A percentile compares a stretch with the other conserved stretches of the same genome.
These are phyloP conservation scores for Tagetes erecta DNA, from an alignment of 129 eudicot genomes.

Conservation along the genomic window DNA sequence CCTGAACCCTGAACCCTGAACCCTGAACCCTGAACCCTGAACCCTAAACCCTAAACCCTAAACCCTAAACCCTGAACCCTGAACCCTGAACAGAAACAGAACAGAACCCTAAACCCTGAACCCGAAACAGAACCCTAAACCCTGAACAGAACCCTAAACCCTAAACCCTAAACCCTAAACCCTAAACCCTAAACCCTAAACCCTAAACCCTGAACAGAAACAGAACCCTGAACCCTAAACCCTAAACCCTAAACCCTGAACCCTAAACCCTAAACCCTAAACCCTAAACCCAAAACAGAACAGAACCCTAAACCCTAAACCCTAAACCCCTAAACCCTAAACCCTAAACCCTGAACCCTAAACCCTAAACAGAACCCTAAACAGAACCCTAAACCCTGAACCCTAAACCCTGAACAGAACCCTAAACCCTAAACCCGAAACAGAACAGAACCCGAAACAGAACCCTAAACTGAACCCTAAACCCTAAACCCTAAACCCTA, in stretches of 20 bases:
- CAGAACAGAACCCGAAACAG: not conserved
- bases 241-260: not conserved
- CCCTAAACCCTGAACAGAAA: not conserved
- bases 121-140: no score
- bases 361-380: not conserved
- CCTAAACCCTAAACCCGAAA: no score
- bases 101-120: constrained; percentile 2
- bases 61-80: constrained; percentile 19
- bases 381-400: constrained; percentile 11
- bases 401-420: not conserved
- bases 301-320: no score
- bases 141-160: not conserved
- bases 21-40: constrained; percentile 13
- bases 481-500: constrained; percentile 23
- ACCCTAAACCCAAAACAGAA: not conserved
- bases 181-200: constrained; percentile 3
- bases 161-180: constrained; percentile 16
- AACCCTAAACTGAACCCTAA: not conserved
- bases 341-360: not conserved
- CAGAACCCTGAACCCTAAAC: not conserved
- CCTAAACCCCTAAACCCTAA: not conserved
- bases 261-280: not conserved
- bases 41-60: constrained; percentile 25
- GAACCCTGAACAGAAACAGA: no score
- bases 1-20: not conserved